These are phyloP conservation scores for Pythium dissimile DNA, from an alignment of 352 stramenopile genomes.

Conservation along the genomic window DNA sequence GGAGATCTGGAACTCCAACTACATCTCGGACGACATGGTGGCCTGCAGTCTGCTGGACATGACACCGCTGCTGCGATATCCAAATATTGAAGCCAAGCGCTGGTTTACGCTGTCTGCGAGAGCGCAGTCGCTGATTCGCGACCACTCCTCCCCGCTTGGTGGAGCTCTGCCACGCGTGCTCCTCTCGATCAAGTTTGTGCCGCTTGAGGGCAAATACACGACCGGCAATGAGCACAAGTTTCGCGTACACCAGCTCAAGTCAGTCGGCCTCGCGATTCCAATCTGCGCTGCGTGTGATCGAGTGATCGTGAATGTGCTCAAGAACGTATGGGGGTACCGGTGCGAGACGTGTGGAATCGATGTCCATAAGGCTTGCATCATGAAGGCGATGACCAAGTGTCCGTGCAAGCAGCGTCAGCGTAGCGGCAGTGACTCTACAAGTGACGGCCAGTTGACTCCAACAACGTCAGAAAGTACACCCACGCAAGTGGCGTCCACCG, in stretches of 20 bases:
- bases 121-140: conserved; percentile 35
- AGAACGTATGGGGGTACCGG: conserved; percentile 76
- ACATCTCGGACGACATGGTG: conserved; percentile 75
- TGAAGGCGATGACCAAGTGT: conserved; percentile 80
- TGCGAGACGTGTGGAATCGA: conserved; percentile 80
- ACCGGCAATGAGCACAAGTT: conserved; percentile 79
- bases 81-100: conserved; percentile 60
- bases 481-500: background rate
- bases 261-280: conserved; percentile 75
- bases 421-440: background rate
- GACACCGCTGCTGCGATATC: conserved; percentile 73
- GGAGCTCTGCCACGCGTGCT: conserved; percentile 60
- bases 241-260: conserved; percentile 84
- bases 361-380: conserved; percentile 84
- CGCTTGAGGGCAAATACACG: conserved; percentile 53
- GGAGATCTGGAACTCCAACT: conserved; percentile 86
- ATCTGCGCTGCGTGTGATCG: conserved; percentile 75
- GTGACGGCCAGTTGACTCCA: conserved; percentile 2
- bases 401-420: conserved; percentile 37
- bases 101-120: conserved; percentile 82
- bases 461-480: conserved; percentile 2
- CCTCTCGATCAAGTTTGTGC: conserved; percentile 76
- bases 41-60: conserved; percentile 79
- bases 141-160: conserved; percentile 15
- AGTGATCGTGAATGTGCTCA: conserved; percentile 82